These are phyloP conservation scores for Endocarpon pusillum DNA, from an alignment of 495 filamentous ascomycete genomes.

Conservation along the genomic window DNA sequence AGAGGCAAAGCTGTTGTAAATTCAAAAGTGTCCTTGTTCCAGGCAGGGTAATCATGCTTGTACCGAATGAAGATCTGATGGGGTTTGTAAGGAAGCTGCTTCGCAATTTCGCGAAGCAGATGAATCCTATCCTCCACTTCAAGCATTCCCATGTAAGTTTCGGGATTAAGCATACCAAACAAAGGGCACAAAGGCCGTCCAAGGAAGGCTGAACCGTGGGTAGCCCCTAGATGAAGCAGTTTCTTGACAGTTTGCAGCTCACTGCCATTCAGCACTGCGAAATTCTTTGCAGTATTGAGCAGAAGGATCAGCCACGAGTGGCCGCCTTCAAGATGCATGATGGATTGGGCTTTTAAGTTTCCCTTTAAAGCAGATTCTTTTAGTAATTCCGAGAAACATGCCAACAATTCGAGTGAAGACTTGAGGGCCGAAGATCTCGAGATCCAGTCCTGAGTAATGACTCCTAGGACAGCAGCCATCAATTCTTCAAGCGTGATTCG, in stretches of 20 bases:
- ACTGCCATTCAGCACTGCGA: neutral
- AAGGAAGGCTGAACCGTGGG: neutral
- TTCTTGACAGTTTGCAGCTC: neutral
- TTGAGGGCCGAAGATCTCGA: neutral
- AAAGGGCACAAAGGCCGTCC: neutral
- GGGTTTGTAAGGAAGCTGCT: constrained; percentile 1
- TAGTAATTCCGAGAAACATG: neutral
- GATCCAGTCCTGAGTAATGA: constrained; percentile 5
- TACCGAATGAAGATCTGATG: neutral
- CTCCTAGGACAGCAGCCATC: constrained; percentile 3
- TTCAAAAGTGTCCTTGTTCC: neutral
- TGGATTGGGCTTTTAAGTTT: neutral
- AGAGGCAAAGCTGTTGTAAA: constrained; percentile 5
- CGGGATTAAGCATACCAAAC: constrained; percentile 1
- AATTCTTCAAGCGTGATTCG: constrained; percentile 4
- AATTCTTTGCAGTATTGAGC: neutral
- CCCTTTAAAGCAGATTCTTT: neutral
- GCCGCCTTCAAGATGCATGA: neutral
- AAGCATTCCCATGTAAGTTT: constrained; percentile 1
- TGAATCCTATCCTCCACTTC: neutral
- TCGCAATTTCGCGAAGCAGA: neutral
- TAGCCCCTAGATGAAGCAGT: neutral
- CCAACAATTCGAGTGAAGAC: neutral
- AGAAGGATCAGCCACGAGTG: constrained; percentile 1
- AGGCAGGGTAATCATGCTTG: neutral